Percentiles rank a stretch among this genome's conserved stretches.
Conservation (phyloP, 306 rosid genomes). For the Cucurbita ficifolia region DNA sequence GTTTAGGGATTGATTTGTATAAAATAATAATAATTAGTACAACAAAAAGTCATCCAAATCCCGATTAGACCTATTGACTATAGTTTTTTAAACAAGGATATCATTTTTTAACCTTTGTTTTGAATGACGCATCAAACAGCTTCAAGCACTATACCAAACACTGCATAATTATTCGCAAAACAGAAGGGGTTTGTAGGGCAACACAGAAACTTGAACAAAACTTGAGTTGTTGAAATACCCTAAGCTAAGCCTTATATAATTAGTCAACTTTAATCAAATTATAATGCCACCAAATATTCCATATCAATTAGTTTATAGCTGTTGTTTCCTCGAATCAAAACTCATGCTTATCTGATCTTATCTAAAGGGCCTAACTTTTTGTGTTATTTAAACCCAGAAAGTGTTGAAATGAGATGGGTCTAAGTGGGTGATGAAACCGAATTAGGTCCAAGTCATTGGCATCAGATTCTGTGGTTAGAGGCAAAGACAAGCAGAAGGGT, state of each 20-base stretch:
- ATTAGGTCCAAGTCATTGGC: constrained; percentile 28
- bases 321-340: not conserved
- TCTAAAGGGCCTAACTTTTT: not conserved
- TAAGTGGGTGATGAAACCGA: constrained; percentile 50
- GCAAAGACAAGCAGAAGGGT: constrained; percentile 71
- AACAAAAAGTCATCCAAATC: not conserved
- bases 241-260: not conserved
- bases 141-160: not conserved
- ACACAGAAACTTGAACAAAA: not conserved
- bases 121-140: not conserved
- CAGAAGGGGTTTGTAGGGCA: constrained; percentile 3
- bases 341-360: constrained; percentile 33
- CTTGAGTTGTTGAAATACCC: not conserved
- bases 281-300: constrained; percentile 4
- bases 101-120: not conserved
- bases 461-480: constrained; percentile 46
- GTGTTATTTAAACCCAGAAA: not conserved
- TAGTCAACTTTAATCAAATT: constrained; percentile 2
- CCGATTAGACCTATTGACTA: not conserved
- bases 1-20: not conserved
- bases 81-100: not conserved
- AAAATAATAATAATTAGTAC: not conserved
- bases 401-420: constrained; percentile 29
- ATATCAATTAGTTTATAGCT: not conserved
- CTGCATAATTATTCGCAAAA: not conserved